Conservation (phyloP, 129 eudicot genomes). For the Smallanthus sonchifolius region DNA sequence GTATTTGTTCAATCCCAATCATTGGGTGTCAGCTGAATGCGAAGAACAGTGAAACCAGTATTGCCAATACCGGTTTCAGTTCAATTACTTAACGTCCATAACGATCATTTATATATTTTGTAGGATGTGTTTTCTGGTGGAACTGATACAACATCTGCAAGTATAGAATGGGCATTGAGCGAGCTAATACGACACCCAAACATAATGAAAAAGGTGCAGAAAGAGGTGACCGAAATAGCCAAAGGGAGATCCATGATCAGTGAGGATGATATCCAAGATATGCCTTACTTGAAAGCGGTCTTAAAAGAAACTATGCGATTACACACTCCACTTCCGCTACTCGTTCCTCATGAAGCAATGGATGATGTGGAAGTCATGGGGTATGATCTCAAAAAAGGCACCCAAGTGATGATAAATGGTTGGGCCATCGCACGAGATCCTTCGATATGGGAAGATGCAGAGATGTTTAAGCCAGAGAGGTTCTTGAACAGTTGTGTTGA, state of each 20-base stretch:
- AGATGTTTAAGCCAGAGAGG: conserved; percentile 34
- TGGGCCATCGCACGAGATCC: conserved; percentile 36
- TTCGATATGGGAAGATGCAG: conserved; percentile 26
- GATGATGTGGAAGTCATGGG: conserved; percentile 11
- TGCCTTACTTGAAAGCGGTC: conserved; percentile 22
- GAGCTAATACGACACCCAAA: conserved; percentile 25
- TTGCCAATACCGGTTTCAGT: too few species aligned
- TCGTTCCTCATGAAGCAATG: conserved; percentile 13
- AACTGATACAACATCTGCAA: conserved; percentile 20
- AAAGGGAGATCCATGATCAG: conserved; percentile 18
- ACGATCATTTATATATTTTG: not conserved
- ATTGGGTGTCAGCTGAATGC: too few species aligned
- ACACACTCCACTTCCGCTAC: conserved; percentile 19
- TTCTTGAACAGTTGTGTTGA: conserved; percentile 30
- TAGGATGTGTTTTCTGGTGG: conserved; percentile 23
- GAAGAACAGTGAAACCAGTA: too few species aligned
- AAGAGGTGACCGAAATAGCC: conserved; percentile 5
- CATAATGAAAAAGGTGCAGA: conserved; percentile 11
- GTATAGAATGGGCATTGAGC: conserved; percentile 19
- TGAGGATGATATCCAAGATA: conserved; percentile 10
- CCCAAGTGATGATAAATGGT: conserved; percentile 35
- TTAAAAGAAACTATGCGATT: conserved; percentile 19
- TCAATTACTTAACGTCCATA: too few species aligned
- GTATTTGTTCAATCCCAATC: too few species aligned
- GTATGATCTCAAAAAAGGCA: conserved; percentile 10